Conservation (phyloP, 2,329 filamentous ascomycete species). For the Beauveria sp. region DNA sequence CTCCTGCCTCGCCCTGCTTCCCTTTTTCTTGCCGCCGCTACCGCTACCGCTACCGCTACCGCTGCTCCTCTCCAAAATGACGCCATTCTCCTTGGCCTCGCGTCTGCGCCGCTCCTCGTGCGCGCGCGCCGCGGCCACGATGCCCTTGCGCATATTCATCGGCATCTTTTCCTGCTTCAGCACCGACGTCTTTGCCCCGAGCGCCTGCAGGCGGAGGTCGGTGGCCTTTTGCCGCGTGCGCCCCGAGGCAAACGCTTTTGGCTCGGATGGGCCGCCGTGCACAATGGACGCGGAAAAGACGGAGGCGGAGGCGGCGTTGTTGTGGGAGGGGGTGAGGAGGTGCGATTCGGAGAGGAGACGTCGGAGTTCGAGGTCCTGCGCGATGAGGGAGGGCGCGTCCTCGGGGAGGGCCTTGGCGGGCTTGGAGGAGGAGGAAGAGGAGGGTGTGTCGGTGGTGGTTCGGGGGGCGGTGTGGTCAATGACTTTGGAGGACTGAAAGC, state of each 20-base stretch:
- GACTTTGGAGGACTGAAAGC: constrained; percentile 26
- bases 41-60: constrained; percentile 20
- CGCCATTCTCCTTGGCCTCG: constrained; percentile 83
- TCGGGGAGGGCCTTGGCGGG: constrained; percentile 36
- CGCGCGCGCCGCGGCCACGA: constrained; percentile 55
- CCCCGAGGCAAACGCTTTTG: constrained; percentile 47
- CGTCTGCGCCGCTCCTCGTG: constrained; percentile 64
- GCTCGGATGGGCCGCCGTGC: constrained; percentile 28
- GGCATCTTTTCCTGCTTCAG: constrained; percentile 82
- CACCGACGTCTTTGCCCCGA: constrained; percentile 71
- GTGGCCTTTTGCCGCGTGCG: constrained; percentile 72
- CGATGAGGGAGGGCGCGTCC: constrained; percentile 62
- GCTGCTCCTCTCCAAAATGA: constrained; percentile 64
- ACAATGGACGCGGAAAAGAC: constrained; percentile 35
- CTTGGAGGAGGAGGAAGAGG: constrained; percentile 17
- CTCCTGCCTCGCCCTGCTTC: constrained; percentile 38
- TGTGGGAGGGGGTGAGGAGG: constrained; percentile 52
- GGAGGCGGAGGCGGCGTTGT: constrained; percentile 35
- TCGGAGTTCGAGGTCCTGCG: constrained; percentile 88
- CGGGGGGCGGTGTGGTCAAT: constrained; percentile 40
- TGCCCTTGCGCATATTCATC: constrained; percentile 79
- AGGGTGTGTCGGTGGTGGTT: constrained; percentile 16
- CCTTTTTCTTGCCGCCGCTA: constrained; percentile 29
- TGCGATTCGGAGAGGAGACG: constrained; percentile 87
- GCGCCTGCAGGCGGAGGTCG: constrained; percentile 73